These are phyloP conservation scores for Populus trichocarpa DNA, from an alignment of 441 rosid genomes.

Conservation along the genomic window DNA sequence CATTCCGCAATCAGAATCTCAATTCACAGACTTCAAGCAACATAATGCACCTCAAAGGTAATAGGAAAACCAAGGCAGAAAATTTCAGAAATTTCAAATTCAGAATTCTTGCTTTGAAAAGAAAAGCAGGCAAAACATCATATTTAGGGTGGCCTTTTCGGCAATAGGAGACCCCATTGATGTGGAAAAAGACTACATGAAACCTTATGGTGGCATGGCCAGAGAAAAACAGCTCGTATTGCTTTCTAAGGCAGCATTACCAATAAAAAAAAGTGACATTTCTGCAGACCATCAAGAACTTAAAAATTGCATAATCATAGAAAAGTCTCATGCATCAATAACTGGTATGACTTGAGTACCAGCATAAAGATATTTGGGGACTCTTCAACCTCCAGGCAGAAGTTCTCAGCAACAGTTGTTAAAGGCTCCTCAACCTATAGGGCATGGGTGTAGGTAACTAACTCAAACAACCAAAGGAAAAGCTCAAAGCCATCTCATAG, in stretches of 20 bases:
- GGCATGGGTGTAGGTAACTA: not conserved
- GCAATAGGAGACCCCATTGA: not conserved
- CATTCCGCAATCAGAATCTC: not conserved
- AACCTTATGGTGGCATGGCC: not conserved
- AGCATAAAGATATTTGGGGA: not conserved
- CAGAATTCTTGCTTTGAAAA: not conserved
- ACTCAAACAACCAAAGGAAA: not conserved
- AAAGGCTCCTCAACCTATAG: not conserved
- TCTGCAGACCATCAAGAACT: not conserved
- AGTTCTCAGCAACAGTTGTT: not conserved
- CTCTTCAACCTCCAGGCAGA: not conserved
- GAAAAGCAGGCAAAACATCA: not conserved
- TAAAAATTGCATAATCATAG: not conserved
- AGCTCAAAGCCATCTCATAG: not conserved
- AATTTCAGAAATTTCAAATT: not conserved
- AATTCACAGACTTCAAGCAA: conserved; percentile 4
- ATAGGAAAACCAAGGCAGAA: not conserved
- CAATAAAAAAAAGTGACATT: not conserved
- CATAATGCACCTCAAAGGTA: conserved; percentile 4
- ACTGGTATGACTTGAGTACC: not conserved
- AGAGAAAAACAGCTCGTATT: not conserved
- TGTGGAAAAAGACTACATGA: not conserved
- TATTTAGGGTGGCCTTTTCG: not conserved
- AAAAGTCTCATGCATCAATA: not conserved
- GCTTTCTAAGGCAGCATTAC: not conserved